phyloP scores from a whole-genome alignment of 148 eudicot species.

The Pouteria glomerata region DNA sequence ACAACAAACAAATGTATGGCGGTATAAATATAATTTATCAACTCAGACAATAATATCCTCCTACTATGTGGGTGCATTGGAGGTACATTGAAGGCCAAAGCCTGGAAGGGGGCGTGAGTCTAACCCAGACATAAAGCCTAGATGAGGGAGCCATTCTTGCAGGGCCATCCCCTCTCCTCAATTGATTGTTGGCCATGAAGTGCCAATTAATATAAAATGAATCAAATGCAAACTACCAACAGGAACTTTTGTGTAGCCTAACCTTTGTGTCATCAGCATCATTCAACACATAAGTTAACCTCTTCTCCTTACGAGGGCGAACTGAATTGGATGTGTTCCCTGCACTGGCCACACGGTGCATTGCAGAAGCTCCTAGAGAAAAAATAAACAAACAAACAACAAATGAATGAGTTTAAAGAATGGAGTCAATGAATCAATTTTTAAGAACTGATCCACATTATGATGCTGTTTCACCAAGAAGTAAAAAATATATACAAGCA shows the following conservation, averaged over 20 bases:
- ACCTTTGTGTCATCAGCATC: slow-evolving; percentile 89
- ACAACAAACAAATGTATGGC: not conserved
- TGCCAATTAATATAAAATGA: not conserved
- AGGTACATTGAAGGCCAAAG: too few species aligned
- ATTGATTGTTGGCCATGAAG: not conserved
- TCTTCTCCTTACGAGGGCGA: slow-evolving; percentile 93
- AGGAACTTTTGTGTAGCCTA: slow-evolving; percentile 7
- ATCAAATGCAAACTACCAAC: not conserved
- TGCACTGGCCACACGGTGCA: slow-evolving; percentile 96
- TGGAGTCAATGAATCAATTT: not conserved
- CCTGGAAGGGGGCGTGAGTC: too few species aligned
- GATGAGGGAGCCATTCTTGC: too few species aligned
- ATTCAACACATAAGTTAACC: slow-evolving; percentile 75
- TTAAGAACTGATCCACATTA: not conserved
- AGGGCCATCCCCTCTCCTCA: too few species aligned
- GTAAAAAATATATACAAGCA: not conserved
- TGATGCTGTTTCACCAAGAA: not conserved
- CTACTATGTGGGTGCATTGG: too few species aligned
- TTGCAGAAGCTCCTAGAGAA: slow-evolving; percentile 39
- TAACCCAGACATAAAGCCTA: too few species aligned
- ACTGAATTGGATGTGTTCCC: slow-evolving; percentile 74
- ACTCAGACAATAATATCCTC: not conserved
- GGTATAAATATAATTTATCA: slow-evolving; percentile 2
- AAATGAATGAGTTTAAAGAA: not conserved
- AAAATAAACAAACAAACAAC: not conserved